Conservation (phyloP, 441 rosid genomes). For the Raphanus hybrid region DNA sequence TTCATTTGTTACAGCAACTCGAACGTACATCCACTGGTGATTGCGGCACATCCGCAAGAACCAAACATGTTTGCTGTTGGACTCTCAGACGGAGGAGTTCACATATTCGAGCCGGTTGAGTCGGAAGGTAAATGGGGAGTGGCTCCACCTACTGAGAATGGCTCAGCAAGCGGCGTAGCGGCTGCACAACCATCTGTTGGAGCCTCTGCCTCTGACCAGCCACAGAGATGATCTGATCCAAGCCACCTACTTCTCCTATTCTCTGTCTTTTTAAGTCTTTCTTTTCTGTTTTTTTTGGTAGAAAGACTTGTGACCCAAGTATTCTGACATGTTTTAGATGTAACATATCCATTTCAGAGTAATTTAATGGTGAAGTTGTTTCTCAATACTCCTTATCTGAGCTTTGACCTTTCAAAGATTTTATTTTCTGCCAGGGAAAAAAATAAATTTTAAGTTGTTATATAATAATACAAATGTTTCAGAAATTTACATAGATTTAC, state of each 20-base stretch:
- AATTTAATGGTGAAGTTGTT: conserved; percentile 14
- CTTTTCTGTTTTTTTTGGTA: conserved; percentile 24
- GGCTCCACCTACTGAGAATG: conserved; percentile 56
- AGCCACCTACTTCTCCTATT: neutral
- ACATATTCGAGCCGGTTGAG: conserved; percentile 71
- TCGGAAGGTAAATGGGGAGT: conserved; percentile 64
- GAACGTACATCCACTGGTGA: conserved; percentile 52
- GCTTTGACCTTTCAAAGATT: neutral
- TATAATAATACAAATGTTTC: neutral
- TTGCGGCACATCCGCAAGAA: conserved; percentile 77
- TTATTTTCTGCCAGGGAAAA: neutral
- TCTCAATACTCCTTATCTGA: neutral
- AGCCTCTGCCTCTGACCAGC: conserved; percentile 48
- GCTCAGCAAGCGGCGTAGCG: conserved; percentile 43
- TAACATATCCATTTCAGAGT: conserved; percentile 30
- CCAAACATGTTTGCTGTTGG: conserved; percentile 77
- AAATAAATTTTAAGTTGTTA: neutral
- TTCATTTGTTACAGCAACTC: conserved; percentile 48
- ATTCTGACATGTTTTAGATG: conserved; percentile 44
- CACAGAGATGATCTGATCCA: conserved; percentile 45
- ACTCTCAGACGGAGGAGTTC: conserved; percentile 61
- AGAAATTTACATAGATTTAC: conserved; percentile 17
- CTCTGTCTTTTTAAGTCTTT: conserved; percentile 8
- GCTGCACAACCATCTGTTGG: conserved; percentile 40
- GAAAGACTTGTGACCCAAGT: conserved; percentile 33